Evolutionary conservation across 305 asterid genomes (phyloP).

Genomic region (Fraxinus paxiana): DNA sequence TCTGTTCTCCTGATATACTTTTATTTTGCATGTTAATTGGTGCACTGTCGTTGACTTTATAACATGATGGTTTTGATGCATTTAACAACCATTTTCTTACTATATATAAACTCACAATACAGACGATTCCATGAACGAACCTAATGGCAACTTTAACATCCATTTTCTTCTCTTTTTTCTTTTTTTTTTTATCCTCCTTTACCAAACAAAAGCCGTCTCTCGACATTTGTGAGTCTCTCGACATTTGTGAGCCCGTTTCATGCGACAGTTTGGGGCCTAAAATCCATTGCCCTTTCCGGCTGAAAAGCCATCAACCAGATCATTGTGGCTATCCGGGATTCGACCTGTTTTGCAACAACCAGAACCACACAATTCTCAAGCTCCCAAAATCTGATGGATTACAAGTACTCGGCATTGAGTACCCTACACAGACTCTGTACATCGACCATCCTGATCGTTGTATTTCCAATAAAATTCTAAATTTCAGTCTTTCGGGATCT

Average conservation of each 20-base stretch:
- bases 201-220: background rate
- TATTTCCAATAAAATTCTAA: background rate
- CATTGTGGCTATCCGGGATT: background rate
- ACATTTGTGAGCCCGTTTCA: background rate
- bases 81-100: background rate
- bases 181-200: background rate
- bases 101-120: background rate
- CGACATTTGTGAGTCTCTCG: background rate
- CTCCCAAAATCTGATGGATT: background rate
- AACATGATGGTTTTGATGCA: background rate
- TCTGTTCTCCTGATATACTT: background rate
- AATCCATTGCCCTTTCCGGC: background rate
- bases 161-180: background rate
- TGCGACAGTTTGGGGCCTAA: background rate
- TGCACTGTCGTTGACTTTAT: background rate
- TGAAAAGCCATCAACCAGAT: background rate
- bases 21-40: background rate
- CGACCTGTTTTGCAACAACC: background rate
- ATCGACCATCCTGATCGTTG: background rate
- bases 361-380: background rate
- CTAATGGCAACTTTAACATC: background rate
- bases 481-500: background rate
- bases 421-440: background rate
- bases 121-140: background rate
- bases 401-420: background rate